These are phyloP conservation scores for Alternaria triticimaculans DNA, from an alignment of 2,329 filamentous ascomycete genomes.

Conservation along the genomic window DNA sequence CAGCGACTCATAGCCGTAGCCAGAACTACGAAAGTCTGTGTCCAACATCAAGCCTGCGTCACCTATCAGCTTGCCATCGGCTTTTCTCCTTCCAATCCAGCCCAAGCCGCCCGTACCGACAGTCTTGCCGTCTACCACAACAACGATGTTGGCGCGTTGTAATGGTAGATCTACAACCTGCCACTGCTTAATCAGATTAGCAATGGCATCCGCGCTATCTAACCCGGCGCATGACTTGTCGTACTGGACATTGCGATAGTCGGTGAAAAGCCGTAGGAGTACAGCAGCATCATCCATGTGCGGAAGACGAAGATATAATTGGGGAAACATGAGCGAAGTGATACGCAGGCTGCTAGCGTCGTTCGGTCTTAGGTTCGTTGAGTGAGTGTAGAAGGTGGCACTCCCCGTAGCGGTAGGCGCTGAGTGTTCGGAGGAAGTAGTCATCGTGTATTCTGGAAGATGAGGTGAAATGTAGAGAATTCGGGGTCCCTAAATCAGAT, in stretches of 20 bases:
- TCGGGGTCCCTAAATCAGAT: no score
- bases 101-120: not conserved
- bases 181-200: not conserved
- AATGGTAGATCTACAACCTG: not conserved
- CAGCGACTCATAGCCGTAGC: not conserved
- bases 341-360: not conserved
- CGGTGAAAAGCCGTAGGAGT: not conserved
- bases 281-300: not conserved
- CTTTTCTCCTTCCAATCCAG: not conserved
- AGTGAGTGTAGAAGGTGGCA: not conserved
- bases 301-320: not conserved
- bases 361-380: not conserved
- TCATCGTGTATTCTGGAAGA: no score
- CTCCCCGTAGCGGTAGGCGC: not conserved
- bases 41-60: slow-evolving; percentile 3
- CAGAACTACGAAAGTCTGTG: not conserved
- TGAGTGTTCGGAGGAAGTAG: no score
- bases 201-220: not conserved
- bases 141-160: not conserved
- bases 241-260: not conserved
- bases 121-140: not conserved
- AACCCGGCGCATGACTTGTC: not conserved
- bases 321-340: not conserved
- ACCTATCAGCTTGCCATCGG: not conserved
- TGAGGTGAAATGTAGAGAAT: no score